Conservation (phyloP, 495 filamentous ascomycete genomes). For the Neurospora sublineolata region DNA sequence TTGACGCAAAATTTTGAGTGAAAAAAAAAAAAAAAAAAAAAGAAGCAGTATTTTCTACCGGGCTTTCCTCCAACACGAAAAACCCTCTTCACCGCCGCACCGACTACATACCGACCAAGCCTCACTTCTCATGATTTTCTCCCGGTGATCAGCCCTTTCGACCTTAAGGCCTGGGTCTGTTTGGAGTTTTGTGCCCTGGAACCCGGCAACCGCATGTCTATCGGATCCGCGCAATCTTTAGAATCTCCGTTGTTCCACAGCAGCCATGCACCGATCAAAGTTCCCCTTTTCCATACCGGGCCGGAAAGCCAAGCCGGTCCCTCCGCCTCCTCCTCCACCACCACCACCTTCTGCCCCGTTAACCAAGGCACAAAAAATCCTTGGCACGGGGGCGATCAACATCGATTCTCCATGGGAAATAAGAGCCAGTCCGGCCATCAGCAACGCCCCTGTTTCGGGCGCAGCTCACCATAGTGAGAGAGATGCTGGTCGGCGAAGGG, state of each 20-base stretch:
- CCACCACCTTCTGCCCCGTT: constrained; percentile 6
- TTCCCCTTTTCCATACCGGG: constrained; percentile 43
- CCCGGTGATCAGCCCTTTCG: constrained; percentile 8
- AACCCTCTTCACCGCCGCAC: background rate
- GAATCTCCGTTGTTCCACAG: background rate
- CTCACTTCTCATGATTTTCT: constrained; percentile 4
- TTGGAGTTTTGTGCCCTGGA: background rate
- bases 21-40: background rate
- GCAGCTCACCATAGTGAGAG: constrained; percentile 22
- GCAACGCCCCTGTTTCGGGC: constrained; percentile 36
- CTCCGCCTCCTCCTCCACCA: constrained; percentile 6
- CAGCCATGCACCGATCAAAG: constrained; percentile 27
- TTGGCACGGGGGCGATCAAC: constrained; percentile 27
- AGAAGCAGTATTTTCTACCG: background rate
- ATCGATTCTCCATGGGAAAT: constrained; percentile 31
- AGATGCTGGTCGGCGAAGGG: constrained; percentile 5
- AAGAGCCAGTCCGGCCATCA: constrained; percentile 34
- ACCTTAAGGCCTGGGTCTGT: background rate
- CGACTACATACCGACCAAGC: background rate
- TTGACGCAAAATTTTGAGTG: background rate
- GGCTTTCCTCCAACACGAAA: background rate
- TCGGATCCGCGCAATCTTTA: background rate
- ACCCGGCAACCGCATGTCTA: background rate
- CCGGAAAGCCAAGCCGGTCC: constrained; percentile 26
- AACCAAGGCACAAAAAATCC: constrained; percentile 35